These are phyloP conservation scores for Fusarium sp. DNA, from an alignment of 2,329 filamentous ascomycete genomes.

Conservation along the genomic window DNA sequence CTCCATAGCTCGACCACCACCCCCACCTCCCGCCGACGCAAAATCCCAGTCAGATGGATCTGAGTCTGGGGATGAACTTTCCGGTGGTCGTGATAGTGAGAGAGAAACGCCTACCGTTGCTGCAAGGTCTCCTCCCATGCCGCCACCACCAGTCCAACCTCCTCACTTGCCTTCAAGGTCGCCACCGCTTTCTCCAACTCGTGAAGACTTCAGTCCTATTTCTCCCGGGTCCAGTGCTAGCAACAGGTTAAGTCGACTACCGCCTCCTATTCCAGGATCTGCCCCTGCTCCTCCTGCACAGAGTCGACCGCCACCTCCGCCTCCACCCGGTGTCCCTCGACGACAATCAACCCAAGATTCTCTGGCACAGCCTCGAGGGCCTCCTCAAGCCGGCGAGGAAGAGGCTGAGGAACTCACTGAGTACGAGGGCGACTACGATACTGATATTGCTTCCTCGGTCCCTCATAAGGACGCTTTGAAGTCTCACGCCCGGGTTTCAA, in stretches of 20 bases:
- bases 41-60: constrained; percentile 81
- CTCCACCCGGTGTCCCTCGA: constrained; percentile 67
- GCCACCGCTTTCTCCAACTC: constrained; percentile 49
- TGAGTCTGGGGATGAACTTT: constrained; percentile 89
- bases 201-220: constrained; percentile 55
- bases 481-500: constrained; percentile 80
- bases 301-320: constrained; percentile 74
- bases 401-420: constrained; percentile 86
- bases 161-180: constrained; percentile 48
- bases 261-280: constrained; percentile 70
- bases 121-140: constrained; percentile 56
- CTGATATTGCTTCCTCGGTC: constrained; percentile 93
- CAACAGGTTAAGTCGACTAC: constrained; percentile 68
- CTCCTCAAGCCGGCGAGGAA: constrained; percentile 65
- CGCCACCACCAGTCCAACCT: constrained; percentile 53
- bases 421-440: constrained; percentile 98
- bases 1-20: constrained; percentile 70
- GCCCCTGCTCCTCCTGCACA: constrained; percentile 64
- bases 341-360: constrained; percentile 71
- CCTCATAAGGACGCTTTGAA: constrained; percentile 94
- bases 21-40: constrained; percentile 64
- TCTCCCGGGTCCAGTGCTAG: constrained; percentile 59
- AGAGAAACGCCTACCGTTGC: constrained; percentile 46
- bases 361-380: constrained; percentile 56
- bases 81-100: constrained; percentile 61